Base-by-base conservation (phyloP, 2,329 filamentous ascomycete species). In the Pseudogymnoascus sp. region DNA sequence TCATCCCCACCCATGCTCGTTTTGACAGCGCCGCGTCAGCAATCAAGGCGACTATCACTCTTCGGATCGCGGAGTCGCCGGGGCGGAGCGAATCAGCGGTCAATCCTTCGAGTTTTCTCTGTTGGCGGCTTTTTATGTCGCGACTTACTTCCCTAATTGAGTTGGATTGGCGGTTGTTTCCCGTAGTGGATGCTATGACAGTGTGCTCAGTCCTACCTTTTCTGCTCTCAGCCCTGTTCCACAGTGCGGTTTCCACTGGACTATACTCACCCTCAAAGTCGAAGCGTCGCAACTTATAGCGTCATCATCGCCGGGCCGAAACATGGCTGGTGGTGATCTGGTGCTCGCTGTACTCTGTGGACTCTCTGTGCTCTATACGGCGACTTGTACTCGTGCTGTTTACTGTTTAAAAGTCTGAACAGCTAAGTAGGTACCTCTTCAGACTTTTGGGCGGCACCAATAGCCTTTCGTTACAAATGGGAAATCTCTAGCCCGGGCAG, bases 11-110 rank as follows among this genome's bases (percentile, higher is more conserved):
- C 42, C 42, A 25, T 47, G 18, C 12, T 25, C 18, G 12, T n/a
- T 23, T 25, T 53, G 44, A 53, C 44, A 53, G 44, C 23, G 44
- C 44, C 44, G 44, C 44, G 44, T 53, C 44, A 53, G 44, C 44
- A 53, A 28, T 53, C 44, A 53, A 31, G 44, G 10, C 44, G 16
- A 53, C 44, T 31, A 53, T 53, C 44, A 53, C 23, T 10, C 44
- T 53, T 53, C 14, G 44, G 44, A 53, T 53, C 14, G 23, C 23
- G 23, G 44, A 53, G 44, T 53, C 44, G 44, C 23, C 44, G 23
- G 44, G 1, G 14, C 14, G 14, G 44, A 53, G 44, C 44, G 44
- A 53, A 53, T 53, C 44, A 53, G 44, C 44, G 44, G 44, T 31
- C 44, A 16, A 16, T 14, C 23, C 8, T 31, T 16, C 1, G n/a